phyloP scores from a whole-genome alignment of 2,329 filamentous ascomycete genomes.

The Verticillium isaacii region DNA sequence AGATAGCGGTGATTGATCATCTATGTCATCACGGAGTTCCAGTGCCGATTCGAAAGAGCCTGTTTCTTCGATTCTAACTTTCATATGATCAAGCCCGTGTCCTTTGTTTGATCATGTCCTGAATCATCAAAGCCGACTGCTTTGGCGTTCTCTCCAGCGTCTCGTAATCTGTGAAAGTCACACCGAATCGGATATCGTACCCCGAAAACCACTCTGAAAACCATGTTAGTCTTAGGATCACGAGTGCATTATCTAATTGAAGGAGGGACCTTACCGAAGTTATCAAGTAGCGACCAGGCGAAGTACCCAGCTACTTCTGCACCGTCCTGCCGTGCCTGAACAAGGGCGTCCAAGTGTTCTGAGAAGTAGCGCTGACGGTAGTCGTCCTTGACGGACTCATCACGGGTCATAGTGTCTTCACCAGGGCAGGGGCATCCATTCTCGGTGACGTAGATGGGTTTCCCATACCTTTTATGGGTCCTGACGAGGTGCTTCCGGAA shows the following conservation, averaged over 20 bases:
- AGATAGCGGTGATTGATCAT: not conserved
- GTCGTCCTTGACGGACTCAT: conserved; percentile 67
- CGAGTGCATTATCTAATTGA: not conserved
- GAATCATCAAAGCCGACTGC: conserved; percentile 36
- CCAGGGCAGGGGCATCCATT: conserved; percentile 81
- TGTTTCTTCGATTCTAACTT: not conserved
- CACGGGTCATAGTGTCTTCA: conserved; percentile 62
- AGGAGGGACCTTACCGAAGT: conserved; percentile 51
- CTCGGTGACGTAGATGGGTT: conserved; percentile 80
- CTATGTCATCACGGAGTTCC: not conserved
- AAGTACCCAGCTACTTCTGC: conserved; percentile 77
- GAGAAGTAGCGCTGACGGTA: conserved; percentile 78
- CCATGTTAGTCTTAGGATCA: not conserved
- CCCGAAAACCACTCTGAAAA: conserved; percentile 72
- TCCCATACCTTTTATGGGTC: conserved; percentile 71
- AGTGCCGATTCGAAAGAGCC: not conserved
- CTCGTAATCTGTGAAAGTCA: conserved; percentile 78
- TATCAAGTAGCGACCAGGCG: conserved; percentile 86
- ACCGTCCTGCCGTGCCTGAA: conserved; percentile 67
- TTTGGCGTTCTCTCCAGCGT: conserved; percentile 73
- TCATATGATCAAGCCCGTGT: not conserved
- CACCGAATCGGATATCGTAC: conserved; percentile 81
- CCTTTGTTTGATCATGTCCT: conserved; percentile 12
- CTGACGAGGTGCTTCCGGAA: conserved; percentile 75
- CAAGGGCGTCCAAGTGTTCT: conserved; percentile 72